Evolutionary conservation across 1,284 basidiomycete genomes (phyloP).

Genomic region (Coniophora puteana): DNA sequence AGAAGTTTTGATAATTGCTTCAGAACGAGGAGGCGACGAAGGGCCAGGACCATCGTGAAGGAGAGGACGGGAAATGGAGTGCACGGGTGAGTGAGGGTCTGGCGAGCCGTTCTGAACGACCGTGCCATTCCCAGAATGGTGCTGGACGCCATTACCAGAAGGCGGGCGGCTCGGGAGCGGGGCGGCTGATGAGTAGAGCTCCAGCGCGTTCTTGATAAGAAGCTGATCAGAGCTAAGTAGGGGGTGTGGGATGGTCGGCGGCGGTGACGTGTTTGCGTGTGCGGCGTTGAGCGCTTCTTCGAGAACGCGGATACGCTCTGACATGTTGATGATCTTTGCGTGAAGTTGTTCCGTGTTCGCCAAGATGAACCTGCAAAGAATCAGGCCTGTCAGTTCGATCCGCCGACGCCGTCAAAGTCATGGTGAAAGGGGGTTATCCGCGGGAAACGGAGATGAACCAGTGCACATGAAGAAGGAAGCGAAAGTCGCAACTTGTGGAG

Average conservation of each 20-base stretch:
- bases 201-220: slow-evolving; percentile 62
- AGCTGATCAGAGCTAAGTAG: slow-evolving; percentile 55
- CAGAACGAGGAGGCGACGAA: background rate
- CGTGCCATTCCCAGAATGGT: no score
- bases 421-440: no score
- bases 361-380: slow-evolving; percentile 53
- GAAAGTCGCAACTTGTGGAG: background rate
- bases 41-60: background rate
- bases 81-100: no score
- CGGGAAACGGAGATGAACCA: no score
- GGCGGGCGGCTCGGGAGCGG: no score
- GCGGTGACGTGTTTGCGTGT: slow-evolving; percentile 20
- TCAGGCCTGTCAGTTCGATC: no score
- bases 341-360: slow-evolving; percentile 74
- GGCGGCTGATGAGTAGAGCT: no score
- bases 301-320: slow-evolving; percentile 61
- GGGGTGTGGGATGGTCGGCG: slow-evolving; percentile 50
- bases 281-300: slow-evolving; percentile 54
- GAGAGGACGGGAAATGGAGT: background rate
- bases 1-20: no score
- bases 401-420: no score
- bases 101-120: no score
- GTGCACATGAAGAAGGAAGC: slow-evolving; percentile 8
- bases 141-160: no score
- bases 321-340: slow-evolving; percentile 66